A percentile compares a stretch with the other conserved stretches of the same genome.
phyloP scores from a whole-genome alignment of 257 asterid species.

The Nicotiana noctiflora region DNA sequence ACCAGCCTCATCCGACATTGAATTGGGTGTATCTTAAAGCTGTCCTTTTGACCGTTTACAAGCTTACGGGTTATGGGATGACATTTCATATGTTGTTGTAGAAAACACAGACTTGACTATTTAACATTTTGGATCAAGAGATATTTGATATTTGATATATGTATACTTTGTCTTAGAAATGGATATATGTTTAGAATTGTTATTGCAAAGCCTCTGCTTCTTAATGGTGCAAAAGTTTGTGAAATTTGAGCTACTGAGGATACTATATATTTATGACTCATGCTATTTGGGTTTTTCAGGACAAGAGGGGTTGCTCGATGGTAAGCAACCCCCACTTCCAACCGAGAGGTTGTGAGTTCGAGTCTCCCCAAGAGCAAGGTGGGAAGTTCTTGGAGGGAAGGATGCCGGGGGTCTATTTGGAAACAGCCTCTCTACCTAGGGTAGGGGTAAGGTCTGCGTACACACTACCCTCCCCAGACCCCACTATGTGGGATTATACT shows the following conservation, averaged over 20 bases:
- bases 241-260: not conserved
- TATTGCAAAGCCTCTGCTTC: not conserved
- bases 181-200: constrained; percentile 1
- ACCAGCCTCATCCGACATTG: not conserved
- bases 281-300: not conserved
- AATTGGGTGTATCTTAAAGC: not conserved
- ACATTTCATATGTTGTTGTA: not conserved
- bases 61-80: not conserved
- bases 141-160: not conserved
- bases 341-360: too few relatives aligned
- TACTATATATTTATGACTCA: not conserved
- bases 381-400: too few relatives aligned
- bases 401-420: too few relatives aligned
- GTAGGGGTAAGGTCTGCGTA: too few relatives aligned
- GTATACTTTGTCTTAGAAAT: not conserved
- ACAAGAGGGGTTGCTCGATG: too few relatives aligned
- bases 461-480: too few relatives aligned
- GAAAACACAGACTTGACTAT: not conserved
- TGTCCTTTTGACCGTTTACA: not conserved
- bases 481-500: too few relatives aligned
- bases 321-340: too few relatives aligned
- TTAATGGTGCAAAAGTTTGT: not conserved
- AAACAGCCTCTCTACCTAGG: too few relatives aligned
- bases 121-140: not conserved
- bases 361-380: too few relatives aligned